These are phyloP conservation scores for Neocallimastix lanati DNA, from an alignment of 192 early-diverging fungal species.

Conservation along the genomic window DNA sequence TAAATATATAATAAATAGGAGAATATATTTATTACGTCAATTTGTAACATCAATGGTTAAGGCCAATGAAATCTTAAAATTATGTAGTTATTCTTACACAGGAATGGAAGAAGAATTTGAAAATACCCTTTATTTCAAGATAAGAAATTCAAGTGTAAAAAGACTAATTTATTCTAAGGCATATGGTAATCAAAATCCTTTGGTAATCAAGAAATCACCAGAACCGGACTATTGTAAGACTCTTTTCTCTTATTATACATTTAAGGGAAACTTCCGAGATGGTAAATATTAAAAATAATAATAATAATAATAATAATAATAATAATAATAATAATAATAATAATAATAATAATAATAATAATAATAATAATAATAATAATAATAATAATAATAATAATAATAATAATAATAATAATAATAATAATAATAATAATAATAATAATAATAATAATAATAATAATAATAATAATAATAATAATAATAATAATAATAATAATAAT, in stretches of 20 bases:
- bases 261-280: background rate
- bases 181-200: background rate
- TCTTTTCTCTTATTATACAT: background rate
- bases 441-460: too few relatives aligned
- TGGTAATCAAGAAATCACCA: background rate
- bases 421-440: too few relatives aligned
- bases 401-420: too few relatives aligned
- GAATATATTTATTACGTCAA: background rate
- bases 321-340: too few relatives aligned
- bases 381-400: too few relatives aligned
- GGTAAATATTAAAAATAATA: too few relatives aligned
- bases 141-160: background rate
- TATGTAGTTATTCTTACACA: background rate
- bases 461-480: too few relatives aligned
- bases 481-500: too few relatives aligned
- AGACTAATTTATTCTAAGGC: background rate
- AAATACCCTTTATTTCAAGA: background rate
- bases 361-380: too few relatives aligned
- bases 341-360: too few relatives aligned
- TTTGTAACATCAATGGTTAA: background rate
- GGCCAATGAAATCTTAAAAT: background rate
- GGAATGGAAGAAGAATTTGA: background rate
- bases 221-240: background rate
- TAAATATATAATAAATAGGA: background rate
- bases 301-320: too few relatives aligned